Evolutionary conservation across 768 basidiomycete genomes (phyloP), one percentile per base, ranked within the genome.

Genomic region (Panaeolus papilionaceus): DNA sequence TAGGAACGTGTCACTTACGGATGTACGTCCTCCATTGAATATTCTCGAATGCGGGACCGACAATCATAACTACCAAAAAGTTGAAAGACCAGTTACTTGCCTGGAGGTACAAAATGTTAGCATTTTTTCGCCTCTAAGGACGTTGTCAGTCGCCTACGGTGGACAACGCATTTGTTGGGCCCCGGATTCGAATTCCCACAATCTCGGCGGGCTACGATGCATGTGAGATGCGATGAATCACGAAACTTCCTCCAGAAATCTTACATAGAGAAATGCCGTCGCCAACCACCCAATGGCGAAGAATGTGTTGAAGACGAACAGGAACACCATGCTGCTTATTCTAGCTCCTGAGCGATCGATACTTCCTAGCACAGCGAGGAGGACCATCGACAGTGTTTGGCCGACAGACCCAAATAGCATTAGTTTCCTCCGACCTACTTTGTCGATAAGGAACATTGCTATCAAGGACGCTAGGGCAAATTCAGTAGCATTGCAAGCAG

Each of bases 251-350:
- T 18, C 1, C 7, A 61, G 38, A 47, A 54, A 18, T 79, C 86
- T 73, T 68, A 88, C 87, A 70, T 88, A 89, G 67, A 91, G 79
- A 88, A 89, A 91, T 0, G 89, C 88, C 84, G 89, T 89, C 16
- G 89, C 88, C 61, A 91, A 74, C 89, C 88, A 92, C 0, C 89
- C 89, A 64, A 89, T 75, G 0, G 88, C 89, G 73, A 92, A 92
- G 79, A 88, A 87, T n/a, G 86, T 86, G 75, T 90, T 89, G 82
- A 89, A 91, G n/a, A 89, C 83, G 73, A 92, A 91, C 0, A 91
- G 75, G 2, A 89, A 72, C 44, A 90, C 80, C 0, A 85, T 79
- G 38, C 87, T 86, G 16, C 83, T 79, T 51, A 87, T 77, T 65
- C 86, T 85, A 4, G 85, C 77, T 0, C 80, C 84, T 7, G 76